Percentiles rank a stretch among this genome's conserved stretches.
These are phyloP conservation scores for Fusarium luffae DNA, from an alignment of 2,329 filamentous ascomycete species.

Conservation along the genomic window DNA sequence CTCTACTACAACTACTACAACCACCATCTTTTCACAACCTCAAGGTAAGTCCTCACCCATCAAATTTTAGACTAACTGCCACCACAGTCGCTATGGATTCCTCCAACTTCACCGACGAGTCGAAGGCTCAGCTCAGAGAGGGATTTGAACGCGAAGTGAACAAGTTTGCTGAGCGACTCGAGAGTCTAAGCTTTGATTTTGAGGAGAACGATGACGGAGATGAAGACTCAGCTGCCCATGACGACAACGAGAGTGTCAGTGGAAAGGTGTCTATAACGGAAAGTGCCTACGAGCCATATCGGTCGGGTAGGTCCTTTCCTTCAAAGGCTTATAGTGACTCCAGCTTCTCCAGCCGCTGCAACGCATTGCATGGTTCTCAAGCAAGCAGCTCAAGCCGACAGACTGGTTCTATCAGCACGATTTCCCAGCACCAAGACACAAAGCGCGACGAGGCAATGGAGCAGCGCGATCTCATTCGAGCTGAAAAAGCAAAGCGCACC, in stretches of 20 bases:
- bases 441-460: background rate
- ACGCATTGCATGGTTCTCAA: background rate
- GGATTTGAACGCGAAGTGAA: background rate
- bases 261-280: background rate
- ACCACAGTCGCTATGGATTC: background rate
- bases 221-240: background rate
- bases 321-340: background rate
- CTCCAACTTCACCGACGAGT: background rate
- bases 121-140: background rate
- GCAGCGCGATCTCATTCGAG: background rate
- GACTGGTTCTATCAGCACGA: background rate
- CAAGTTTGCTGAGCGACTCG: background rate
- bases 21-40: background rate
- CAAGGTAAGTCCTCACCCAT: background rate
- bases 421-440: background rate
- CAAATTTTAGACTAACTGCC: background rate
- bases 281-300: background rate
- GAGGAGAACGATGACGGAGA: background rate
- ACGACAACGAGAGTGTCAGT: background rate
- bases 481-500: background rate
- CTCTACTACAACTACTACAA: background rate
- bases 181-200: background rate
- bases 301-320: background rate
- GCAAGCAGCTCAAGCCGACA: background rate
- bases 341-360: background rate